A percentile compares a stretch with the other conserved stretches of the same genome.
These are phyloP conservation scores for Aspergillus homomorphus DNA, from an alignment of 495 filamentous ascomycete genomes.

Conservation along the genomic window DNA sequence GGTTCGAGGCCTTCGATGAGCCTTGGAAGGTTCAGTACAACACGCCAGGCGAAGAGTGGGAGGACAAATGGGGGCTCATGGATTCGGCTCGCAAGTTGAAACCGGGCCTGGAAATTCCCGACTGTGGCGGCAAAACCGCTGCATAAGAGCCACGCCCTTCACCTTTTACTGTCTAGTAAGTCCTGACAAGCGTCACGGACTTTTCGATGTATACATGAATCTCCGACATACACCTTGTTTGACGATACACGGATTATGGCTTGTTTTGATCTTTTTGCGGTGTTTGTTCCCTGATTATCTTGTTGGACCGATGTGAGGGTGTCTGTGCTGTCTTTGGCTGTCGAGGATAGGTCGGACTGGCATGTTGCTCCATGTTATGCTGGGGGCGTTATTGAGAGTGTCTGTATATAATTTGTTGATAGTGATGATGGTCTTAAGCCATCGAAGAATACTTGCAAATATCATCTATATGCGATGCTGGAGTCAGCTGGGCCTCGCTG, in stretches of 20 bases:
- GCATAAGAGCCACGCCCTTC: constrained; percentile 12
- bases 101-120: constrained; percentile 77
- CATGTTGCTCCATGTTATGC: neutral
- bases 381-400: too few species aligned
- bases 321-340: constrained; percentile 11
- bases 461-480: neutral
- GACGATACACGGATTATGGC: constrained; percentile 9
- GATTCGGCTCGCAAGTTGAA: constrained; percentile 85
- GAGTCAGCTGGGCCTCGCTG: too few species aligned
- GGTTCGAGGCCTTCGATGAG: constrained; percentile 92
- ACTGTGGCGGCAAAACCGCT: constrained; percentile 76
- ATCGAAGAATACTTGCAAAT: neutral
- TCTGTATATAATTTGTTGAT: constrained; percentile 16
- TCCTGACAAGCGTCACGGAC: neutral
- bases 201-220: constrained; percentile 15
- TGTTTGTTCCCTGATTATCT: constrained; percentile 9
- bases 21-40: constrained; percentile 87
- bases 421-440: neutral
- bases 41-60: constrained; percentile 70
- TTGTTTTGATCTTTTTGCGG: constrained; percentile 5
- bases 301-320: constrained; percentile 1
- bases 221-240: constrained; percentile 15
- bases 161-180: constrained; percentile 5
- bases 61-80: constrained; percentile 95
- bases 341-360: neutral